These are phyloP conservation scores for Porphyrellus cyaneotinctus DNA, from an alignment of 768 basidiomycete genomes.

Conservation along the genomic window DNA sequence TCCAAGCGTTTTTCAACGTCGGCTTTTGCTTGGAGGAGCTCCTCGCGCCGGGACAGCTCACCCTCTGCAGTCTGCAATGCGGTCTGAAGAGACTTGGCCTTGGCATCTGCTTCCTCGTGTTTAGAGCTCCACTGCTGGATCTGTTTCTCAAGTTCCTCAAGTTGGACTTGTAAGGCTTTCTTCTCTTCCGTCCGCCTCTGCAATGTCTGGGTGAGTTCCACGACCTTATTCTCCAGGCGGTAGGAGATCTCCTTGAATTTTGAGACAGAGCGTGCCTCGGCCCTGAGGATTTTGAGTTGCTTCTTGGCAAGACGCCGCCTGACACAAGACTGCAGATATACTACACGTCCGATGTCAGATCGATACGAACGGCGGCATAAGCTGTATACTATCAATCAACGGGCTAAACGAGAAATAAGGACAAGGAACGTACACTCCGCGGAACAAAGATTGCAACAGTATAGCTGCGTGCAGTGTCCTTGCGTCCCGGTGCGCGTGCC, in stretches of 20 bases:
- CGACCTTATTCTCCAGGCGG: conserved; percentile 96
- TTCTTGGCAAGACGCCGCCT: conserved; percentile 85
- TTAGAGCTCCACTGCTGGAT: conserved; percentile 80
- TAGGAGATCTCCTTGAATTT: conserved; percentile 99
- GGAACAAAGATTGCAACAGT: conserved; percentile 74
- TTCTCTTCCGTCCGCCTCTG: conserved; percentile 90
- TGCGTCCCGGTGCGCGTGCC: conserved; percentile 53
- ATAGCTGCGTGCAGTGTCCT: conserved; percentile 60
- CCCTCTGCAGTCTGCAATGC: conserved; percentile 68
- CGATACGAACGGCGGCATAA: conserved; percentile 51
- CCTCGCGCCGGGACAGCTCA: conserved; percentile 68
- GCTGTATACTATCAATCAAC: conserved; percentile 33
- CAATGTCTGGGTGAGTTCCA: conserved; percentile 92
- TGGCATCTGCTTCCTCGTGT: conserved; percentile 81
- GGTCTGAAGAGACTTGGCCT: conserved; percentile 65
- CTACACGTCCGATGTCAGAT: conserved; percentile 63
- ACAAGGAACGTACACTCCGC: conserved; percentile 73
- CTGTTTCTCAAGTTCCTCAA: conserved; percentile 79
- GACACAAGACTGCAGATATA: conserved; percentile 88
- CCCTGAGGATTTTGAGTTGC: conserved; percentile 76
- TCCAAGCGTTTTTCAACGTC: conserved; percentile 79
- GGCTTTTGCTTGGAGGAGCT: conserved; percentile 68
- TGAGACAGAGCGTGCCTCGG: conserved; percentile 93
- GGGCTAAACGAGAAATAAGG: neutral
- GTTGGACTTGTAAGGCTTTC: conserved; percentile 74